Evolutionary conservation across 1,139 yeast genomes (phyloP), one percentile per base, ranked within the genome.

Genomic region (Geotrichum histeridarum): DNA sequence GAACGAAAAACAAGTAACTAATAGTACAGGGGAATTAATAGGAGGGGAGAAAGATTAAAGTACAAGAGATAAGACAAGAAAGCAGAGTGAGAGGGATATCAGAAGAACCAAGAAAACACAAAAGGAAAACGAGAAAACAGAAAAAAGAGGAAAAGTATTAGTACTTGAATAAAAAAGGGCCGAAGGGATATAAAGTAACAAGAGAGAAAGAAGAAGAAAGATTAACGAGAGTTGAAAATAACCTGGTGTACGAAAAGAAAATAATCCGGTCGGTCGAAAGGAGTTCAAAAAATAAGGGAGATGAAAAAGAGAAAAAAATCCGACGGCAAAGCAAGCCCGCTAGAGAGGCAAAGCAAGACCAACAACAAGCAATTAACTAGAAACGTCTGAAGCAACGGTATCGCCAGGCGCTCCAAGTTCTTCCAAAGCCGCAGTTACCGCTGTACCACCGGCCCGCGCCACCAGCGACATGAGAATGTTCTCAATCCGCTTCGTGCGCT

Each of bases 401-500:
- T 32, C 39, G 12, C 31, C 30, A 8, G 30, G 11, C 11, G n/a
- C 22, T 27, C 33, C 44, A 5, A 7, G 4, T 12, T n/a, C 44
- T 7, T 15, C 44, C 12, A 22, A 3, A 39, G 11, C 31, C 27
- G 31, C 9, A 8, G 43, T 27, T 4, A 37, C n/a, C 4, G n/a
- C 30, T 32, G 39, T 15, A 12, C 35, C 36, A 30, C 17, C 31
- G 30, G 30, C 50, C 12, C 45, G 27, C 11, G 46, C 14, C 31
- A 48, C 46, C 30, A 53, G 46, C 31, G 50, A 46, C 43, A 46
- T 43, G 15, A 53, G 32, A 36, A 53, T 53, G 33, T 53, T 44
- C 7, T 53, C 52, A 14, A 53, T 37, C 27, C 50, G 38, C 39
- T 42, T 44, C 11, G 50, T 47, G 18, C 48, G 47, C 41, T 53